Evolutionary conservation across 257 asterid genomes (phyloP), one percentile per base, ranked within the genome.

Genomic region (Plantago ovata): DNA sequence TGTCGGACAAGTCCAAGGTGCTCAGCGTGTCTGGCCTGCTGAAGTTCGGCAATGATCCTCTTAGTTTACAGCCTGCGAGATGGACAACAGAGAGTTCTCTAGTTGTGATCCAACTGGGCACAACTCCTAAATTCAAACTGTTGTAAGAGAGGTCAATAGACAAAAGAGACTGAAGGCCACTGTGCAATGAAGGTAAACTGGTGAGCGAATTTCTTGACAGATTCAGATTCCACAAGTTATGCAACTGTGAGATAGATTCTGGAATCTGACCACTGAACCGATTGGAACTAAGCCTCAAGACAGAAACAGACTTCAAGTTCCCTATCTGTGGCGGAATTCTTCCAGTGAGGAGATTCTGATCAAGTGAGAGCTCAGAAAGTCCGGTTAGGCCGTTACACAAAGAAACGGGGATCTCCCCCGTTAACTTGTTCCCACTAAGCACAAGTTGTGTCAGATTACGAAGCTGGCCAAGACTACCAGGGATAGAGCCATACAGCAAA

Each of bases 111-210:
- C 95, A 92, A 38, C 62, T 71, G 18, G 98, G 98, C 7, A 88
- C 75, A 13, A 65, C 62, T 52, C 86, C 81, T n/a, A 92, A 62
- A 66, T 66, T 67, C 44, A 92, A 75, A 54, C 50, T 72, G 69
- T 79, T 92, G 77, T 82, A 79, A 23, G 98, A 92, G 60, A 92
- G 82, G 73, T 92, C 98, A 12, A 92, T 77, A 1, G 94, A 80
- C 64, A 75, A 44, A 40, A 92, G 65, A 50, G 90, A 69, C 38
- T 76, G 94, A 32, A 87, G 80, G 3, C 94, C 93, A 42, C 60
- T 69, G 8, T 70, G 74, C 44, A 65, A 22, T 15, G 59, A 75
- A n/a, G 98, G 97, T 65, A 92, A 60, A 50, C 67, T 75, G 18
- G 64, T 58, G 48, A 92, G 73, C 22, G 13, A 47, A 77, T 92